phyloP scores from a whole-genome alignment of 345 rosid species.

The Linum trigynum region DNA sequence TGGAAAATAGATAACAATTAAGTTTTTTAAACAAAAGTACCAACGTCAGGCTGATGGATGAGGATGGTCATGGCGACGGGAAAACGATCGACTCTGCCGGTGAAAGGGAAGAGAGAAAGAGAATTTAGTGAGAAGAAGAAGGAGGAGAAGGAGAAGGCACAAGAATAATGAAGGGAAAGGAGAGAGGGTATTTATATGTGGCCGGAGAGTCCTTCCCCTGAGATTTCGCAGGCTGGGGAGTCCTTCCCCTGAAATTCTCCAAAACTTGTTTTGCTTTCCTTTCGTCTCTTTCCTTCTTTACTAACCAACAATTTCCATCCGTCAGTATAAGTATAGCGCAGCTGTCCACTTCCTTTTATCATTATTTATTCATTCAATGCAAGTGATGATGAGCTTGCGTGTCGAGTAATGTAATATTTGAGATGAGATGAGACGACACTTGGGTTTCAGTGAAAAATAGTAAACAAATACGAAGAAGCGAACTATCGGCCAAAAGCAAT shows the following conservation, averaged over 20 bases:
- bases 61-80: neutral
- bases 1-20: neutral
- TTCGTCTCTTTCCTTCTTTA: neutral
- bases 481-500: too few species aligned
- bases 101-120: neutral
- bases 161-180: too few species aligned
- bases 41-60: neutral
- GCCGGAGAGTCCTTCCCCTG: conserved; percentile 4
- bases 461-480: too few species aligned
- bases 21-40: neutral
- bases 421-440: too few species aligned
- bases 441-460: too few species aligned
- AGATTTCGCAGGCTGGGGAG: neutral
- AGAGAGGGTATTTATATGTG: neutral
- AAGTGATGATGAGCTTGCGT: too few species aligned
- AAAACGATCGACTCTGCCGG: neutral
- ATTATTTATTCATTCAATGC: too few species aligned
- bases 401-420: too few species aligned
- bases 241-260: conserved; percentile 5
- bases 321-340: too few species aligned
- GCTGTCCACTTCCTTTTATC: too few species aligned
- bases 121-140: neutral
- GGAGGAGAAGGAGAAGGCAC: neutral
- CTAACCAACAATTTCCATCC: too few species aligned
- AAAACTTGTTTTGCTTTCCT: neutral